These are phyloP conservation scores for Coemansia sp. DNA, from an alignment of 192 early-diverging fungal species.

Conservation along the genomic window DNA sequence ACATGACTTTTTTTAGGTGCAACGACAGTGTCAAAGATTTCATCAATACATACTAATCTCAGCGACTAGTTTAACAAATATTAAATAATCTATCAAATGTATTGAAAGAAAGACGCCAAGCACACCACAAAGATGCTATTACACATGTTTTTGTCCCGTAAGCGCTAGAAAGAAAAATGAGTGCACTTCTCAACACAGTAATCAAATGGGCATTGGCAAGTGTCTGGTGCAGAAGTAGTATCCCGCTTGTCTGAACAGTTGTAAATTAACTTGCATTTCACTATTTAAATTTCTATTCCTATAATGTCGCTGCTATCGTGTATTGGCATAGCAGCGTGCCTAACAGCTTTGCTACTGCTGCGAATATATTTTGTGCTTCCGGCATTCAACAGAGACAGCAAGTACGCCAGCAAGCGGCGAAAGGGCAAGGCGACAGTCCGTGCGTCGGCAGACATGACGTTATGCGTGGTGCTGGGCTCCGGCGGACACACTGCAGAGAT, in stretches of 20 bases:
- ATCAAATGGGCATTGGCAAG: no score
- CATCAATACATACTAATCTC: no score
- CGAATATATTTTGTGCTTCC: constrained; percentile 47
- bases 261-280: neutral
- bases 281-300: neutral
- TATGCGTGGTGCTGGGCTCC: constrained; percentile 49
- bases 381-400: constrained; percentile 13
- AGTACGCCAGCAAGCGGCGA: constrained; percentile 4
- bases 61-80: no score
- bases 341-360: constrained; percentile 4
- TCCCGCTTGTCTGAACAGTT: neutral
- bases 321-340: neutral
- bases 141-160: neutral
- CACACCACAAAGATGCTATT: neutral
- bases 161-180: neutral
- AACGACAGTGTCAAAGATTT: no score
- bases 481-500: constrained; percentile 95
- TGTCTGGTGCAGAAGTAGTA: no score
- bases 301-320: neutral
- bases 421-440: constrained; percentile 26
- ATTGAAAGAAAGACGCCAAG: neutral
- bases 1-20: no score
- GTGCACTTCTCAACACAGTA: neutral
- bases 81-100: no score
- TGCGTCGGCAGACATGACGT: constrained; percentile 13